Conservation (phyloP, 805 yeast genomes). For the Tetrapisispora iriomotensis region DNA sequence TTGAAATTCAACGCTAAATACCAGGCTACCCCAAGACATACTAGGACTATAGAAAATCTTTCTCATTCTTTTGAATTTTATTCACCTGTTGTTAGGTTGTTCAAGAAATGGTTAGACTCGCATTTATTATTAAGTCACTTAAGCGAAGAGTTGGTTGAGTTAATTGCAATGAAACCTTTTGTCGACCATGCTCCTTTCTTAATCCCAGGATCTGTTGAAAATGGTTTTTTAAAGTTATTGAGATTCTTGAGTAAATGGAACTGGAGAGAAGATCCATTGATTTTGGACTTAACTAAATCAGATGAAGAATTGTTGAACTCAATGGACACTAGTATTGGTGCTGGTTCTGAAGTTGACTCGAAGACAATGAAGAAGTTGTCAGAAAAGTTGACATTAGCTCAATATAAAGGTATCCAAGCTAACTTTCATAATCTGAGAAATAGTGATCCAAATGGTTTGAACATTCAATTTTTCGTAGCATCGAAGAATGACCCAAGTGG, state of each 20-base stretch:
- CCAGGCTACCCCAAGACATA: slow-evolving; percentile 64
- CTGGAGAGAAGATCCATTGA: slow-evolving; percentile 83
- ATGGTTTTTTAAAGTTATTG: slow-evolving; percentile 71
- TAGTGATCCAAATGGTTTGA: slow-evolving; percentile 72
- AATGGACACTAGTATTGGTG: slow-evolving; percentile 18
- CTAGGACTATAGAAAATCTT: slow-evolving; percentile 64
- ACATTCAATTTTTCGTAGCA: slow-evolving; percentile 72
- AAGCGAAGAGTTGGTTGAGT: slow-evolving; percentile 70
- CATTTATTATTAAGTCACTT: slow-evolving; percentile 68
- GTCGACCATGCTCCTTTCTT: slow-evolving; percentile 81
- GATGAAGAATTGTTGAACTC: slow-evolving; percentile 30
- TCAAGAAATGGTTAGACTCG: slow-evolving; percentile 83
- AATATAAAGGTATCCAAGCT: slow-evolving; percentile 50
- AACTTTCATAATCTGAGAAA: slow-evolving; percentile 62
- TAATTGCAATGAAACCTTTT: slow-evolving; percentile 74
- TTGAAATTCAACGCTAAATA: slow-evolving; percentile 55
- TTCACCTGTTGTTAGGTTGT: slow-evolving; percentile 71
- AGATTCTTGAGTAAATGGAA: slow-evolving; percentile 76
- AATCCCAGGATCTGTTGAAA: slow-evolving; percentile 66
- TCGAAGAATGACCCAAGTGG: slow-evolving; percentile 84
- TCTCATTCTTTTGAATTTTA: slow-evolving; percentile 63
- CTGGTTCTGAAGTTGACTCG: slow-evolving; percentile 26
- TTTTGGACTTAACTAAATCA: slow-evolving; percentile 63
- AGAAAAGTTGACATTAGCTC: slow-evolving; percentile 52
- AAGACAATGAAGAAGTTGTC: slow-evolving; percentile 38